Percentiles rank a stretch among this genome's conserved stretches.
phyloP scores from a whole-genome alignment of 2,329 filamentous ascomycete genomes.

The Ascochyta viciae-villosae region DNA sequence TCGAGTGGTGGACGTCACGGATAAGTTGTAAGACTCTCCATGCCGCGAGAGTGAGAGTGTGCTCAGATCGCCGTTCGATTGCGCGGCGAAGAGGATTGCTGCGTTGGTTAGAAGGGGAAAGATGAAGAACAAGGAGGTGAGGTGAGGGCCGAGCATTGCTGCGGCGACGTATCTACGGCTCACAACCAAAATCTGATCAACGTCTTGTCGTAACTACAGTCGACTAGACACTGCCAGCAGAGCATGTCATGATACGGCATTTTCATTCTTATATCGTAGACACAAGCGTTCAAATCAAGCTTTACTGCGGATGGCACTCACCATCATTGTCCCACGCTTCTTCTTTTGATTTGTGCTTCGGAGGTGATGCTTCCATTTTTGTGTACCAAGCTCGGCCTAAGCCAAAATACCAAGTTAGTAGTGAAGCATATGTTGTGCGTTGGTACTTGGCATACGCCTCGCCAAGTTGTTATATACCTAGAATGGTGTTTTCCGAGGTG shows the following conservation, averaged over 20 bases:
- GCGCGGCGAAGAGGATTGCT: slow-evolving; percentile 21
- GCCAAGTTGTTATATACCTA: neutral
- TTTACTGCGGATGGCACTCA: slow-evolving; percentile 1
- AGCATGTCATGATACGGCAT: neutral
- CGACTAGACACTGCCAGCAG: neutral
- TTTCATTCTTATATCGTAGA: neutral
- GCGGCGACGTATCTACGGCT: neutral
- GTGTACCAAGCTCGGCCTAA: neutral
- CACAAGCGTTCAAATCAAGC: neutral
- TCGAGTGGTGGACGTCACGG: slow-evolving; percentile 13
- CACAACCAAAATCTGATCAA: neutral
- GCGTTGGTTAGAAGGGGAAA: slow-evolving; percentile 5
- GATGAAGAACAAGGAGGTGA: neutral
- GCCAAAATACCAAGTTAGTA: neutral
- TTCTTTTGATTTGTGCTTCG: neutral
- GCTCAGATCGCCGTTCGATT: slow-evolving; percentile 23
- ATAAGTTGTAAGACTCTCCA: slow-evolving; percentile 10
- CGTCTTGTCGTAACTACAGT: neutral
- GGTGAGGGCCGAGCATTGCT: neutral
- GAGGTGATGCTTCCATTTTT: slow-evolving; percentile 2
- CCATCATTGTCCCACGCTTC: neutral
- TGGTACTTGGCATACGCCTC: neutral
- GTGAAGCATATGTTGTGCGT: neutral
- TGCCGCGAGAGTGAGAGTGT: slow-evolving; percentile 10
- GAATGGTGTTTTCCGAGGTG: neutral